Conservation (phyloP, 257 asterid species). For the Anisodus acutangulus region DNA sequence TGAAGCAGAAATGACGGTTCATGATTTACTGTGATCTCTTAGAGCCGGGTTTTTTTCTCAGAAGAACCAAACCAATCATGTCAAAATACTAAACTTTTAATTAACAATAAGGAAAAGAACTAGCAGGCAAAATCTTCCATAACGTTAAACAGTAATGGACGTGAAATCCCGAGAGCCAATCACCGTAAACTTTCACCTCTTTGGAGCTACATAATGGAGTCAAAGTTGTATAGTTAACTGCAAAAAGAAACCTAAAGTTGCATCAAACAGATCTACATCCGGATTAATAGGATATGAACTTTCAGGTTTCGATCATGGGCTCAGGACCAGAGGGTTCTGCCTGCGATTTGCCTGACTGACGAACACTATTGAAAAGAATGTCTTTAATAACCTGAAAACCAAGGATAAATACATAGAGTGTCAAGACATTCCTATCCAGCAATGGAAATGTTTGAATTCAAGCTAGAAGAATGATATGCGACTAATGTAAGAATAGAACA, state of each 20-base stretch:
- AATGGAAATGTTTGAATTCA: neutral
- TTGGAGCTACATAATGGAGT: constrained; percentile 18
- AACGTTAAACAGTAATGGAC: neutral
- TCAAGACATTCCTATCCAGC: neutral
- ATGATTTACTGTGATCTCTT: neutral
- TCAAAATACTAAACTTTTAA: neutral
- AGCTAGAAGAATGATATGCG: constrained; percentile 7
- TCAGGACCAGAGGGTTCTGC: constrained; percentile 73
- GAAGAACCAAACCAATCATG: neutral
- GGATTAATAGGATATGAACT: neutral
- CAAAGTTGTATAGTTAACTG: neutral
- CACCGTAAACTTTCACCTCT: neutral
- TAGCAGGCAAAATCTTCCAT: neutral
- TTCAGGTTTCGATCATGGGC: constrained; percentile 90
- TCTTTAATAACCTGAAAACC: constrained; percentile 85
- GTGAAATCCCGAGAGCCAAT: neutral
- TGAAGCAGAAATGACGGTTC: too few species aligned
- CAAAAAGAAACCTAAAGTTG: constrained; percentile 22
- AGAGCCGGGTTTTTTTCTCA: neutral
- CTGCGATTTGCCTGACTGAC: constrained; percentile 58
- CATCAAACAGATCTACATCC: constrained; percentile 10
- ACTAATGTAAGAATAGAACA: neutral
- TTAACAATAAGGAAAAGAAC: neutral
- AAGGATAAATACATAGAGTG: neutral
- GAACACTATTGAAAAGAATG: constrained; percentile 85